Evolutionary conservation across 352 stramenopile species (phyloP), one percentile per base, ranked within the genome.

Genomic region (Thraustochytrium striatum): DNA sequence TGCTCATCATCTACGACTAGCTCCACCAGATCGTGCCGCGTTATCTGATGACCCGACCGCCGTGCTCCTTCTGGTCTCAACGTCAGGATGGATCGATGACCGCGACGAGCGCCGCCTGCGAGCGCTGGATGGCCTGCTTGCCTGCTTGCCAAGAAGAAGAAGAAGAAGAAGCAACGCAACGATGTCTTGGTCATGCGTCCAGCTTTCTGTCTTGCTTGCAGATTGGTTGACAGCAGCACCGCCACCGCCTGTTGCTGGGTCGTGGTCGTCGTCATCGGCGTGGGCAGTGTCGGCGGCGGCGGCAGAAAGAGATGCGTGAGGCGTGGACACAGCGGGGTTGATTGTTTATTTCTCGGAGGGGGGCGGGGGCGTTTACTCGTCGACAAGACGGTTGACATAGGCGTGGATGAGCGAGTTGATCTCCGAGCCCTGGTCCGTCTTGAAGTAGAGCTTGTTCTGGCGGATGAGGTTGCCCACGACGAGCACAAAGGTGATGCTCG

Each of bases 401-500:
- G 78, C 79, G 16, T 83, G 75, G 25, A 86, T 69, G 33, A 86
- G 81, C 8, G 53, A 39, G 82, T 86, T 86, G 65, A 86, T 86
- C 55, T 86, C 83, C 41, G 25, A 57, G 58, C 83, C 83, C 55
- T 83, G 69, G 7, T 80, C 61, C n/a, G 82, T 85, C 62, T 85
- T 82, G 61, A 86, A 86, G 72, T 85, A 86, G 43, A 83, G 44
- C 82, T 86, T 86, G 35, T 61, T 32, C 19, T 84, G 81, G 25
- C 59, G 69, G 21, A 84, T 69, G 19, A 84, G 57, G 41, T 82
- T 81, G 25, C 83, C 83, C 2, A 87, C 85, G 16, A 90, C 88
- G 68, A 94, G 88, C 19, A 94, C 89, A 81, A 94, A 94, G 2
- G 87, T 88, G 44, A 87, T 91, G 35, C 84, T 69, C 43, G 86